phyloP scores from a whole-genome alignment of 2,329 filamentous ascomycete genomes.

The Chalaropsis thielavioides region DNA sequence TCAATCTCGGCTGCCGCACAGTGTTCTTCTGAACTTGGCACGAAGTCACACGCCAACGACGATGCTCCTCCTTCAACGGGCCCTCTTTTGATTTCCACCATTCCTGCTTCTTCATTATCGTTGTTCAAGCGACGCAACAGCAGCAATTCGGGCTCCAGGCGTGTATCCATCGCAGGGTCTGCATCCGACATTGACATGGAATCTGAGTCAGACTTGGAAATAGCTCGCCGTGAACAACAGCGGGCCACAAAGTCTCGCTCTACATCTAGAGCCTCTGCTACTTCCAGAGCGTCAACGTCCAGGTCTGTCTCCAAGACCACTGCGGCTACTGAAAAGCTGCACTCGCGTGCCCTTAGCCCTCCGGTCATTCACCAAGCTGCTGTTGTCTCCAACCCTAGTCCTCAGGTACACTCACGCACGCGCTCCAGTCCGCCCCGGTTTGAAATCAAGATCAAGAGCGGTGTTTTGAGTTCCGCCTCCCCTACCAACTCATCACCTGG shows the following conservation, averaged over 20 bases:
- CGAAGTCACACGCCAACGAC: not conserved
- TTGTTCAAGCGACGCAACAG: constrained; percentile 9
- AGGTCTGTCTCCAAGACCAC: not conserved
- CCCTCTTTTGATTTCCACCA: not conserved
- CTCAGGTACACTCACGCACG: constrained; percentile 5
- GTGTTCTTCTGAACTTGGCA: not conserved
- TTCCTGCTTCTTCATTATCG: constrained; percentile 8
- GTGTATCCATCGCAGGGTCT: not conserved
- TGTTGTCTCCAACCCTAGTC: not conserved
- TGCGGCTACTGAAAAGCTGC: constrained; percentile 15
- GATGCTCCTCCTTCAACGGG: not conserved
- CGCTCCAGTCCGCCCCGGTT: constrained; percentile 9
- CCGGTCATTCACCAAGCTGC: not conserved
- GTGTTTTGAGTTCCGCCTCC: not conserved
- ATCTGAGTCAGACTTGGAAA: constrained; percentile 9
- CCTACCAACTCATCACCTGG: constrained; percentile 10
- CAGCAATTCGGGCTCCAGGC: not conserved
- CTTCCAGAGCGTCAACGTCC: not conserved
- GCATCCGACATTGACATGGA: constrained; percentile 4
- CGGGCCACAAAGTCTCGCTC: not conserved
- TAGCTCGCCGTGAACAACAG: not conserved
- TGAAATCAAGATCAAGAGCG: constrained; percentile 8
- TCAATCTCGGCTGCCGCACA: not conserved
- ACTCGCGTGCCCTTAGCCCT: constrained; percentile 12
- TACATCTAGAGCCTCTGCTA: constrained; percentile 1